Evolutionary conservation across 768 basidiomycete genomes (phyloP).

Genomic region (Atractiella rhizophila): DNA sequence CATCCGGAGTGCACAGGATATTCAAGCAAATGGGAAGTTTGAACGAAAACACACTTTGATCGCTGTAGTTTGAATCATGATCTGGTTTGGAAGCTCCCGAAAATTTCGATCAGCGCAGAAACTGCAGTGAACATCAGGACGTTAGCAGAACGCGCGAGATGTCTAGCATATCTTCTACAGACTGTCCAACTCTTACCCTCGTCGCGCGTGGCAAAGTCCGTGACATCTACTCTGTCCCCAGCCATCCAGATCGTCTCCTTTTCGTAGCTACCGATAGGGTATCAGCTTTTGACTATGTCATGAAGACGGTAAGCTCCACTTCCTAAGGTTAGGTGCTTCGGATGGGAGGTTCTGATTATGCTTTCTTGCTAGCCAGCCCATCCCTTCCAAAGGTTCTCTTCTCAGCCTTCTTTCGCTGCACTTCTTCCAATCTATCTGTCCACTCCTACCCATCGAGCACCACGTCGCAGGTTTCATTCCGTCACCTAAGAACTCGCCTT

Average conservation of each 20-base stretch:
- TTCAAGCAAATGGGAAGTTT: too few species aligned
- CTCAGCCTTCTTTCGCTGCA: constrained; percentile 74
- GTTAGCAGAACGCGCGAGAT: too few species aligned
- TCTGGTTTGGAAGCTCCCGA: too few species aligned
- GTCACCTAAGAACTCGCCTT: constrained; percentile 49
- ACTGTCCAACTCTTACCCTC: constrained; percentile 22
- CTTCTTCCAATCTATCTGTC: constrained; percentile 66
- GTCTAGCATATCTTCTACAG: too few species aligned
- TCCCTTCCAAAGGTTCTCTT: constrained; percentile 75
- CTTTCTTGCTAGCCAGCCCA: constrained; percentile 35
- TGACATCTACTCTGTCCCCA: constrained; percentile 62
- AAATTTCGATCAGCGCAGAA: too few species aligned
- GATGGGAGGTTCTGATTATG: neutral
- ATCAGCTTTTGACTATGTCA: constrained; percentile 85
- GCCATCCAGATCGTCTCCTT: constrained; percentile 36
- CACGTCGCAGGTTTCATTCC: too few species aligned
- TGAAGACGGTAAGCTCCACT: constrained; percentile 42
- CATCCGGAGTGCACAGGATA: too few species aligned
- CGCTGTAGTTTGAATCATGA: too few species aligned
- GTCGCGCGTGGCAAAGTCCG: constrained; percentile 84
- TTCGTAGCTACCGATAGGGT: constrained; percentile 92
- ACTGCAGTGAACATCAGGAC: too few species aligned
- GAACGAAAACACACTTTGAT: too few species aligned
- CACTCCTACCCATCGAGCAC: constrained; percentile 35
- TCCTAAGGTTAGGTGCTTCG: neutral